Evolutionary conservation across 192 early-diverging fungal species (phyloP).

Genomic region (Backusella luteola): DNA sequence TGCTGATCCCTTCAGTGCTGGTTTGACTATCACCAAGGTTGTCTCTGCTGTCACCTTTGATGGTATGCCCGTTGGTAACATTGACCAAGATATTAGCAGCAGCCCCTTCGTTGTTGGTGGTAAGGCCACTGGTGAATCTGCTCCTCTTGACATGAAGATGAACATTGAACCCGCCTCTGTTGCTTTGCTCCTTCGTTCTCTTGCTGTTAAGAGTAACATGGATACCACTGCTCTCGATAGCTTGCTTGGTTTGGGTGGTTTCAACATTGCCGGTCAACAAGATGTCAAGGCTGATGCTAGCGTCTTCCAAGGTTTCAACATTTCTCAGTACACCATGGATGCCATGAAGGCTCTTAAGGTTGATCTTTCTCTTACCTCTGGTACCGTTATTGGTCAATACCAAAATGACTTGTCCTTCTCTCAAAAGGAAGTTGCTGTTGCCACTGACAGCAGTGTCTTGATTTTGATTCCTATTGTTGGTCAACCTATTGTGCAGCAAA

Average conservation of each 20-base stretch:
- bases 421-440: constrained; percentile 44
- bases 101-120: constrained; percentile 43
- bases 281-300: constrained; percentile 12
- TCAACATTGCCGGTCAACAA: constrained; percentile 35
- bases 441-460: constrained; percentile 46
- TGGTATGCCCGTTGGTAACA: constrained; percentile 42
- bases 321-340: constrained; percentile 41
- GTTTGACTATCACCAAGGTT: constrained; percentile 48
- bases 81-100: constrained; percentile 44
- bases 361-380: constrained; percentile 46
- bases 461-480: constrained; percentile 52
- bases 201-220: constrained; percentile 43
- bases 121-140: constrained; percentile 34
- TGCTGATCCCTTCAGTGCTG: constrained; percentile 55
- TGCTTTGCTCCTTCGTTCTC: constrained; percentile 43
- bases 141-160: constrained; percentile 41
- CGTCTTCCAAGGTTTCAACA: constrained; percentile 47
- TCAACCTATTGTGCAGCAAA: constrained; percentile 54
- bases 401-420: constrained; percentile 37
- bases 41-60: constrained; percentile 43
- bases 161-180: constrained; percentile 50
- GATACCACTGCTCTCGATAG: constrained; percentile 46
- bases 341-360: constrained; percentile 50
- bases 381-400: constrained; percentile 54
- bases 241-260: constrained; percentile 43